phyloP scores from a whole-genome alignment of 192 early-diverging fungal species.

The Tieghemiomyces parasiticus region DNA sequence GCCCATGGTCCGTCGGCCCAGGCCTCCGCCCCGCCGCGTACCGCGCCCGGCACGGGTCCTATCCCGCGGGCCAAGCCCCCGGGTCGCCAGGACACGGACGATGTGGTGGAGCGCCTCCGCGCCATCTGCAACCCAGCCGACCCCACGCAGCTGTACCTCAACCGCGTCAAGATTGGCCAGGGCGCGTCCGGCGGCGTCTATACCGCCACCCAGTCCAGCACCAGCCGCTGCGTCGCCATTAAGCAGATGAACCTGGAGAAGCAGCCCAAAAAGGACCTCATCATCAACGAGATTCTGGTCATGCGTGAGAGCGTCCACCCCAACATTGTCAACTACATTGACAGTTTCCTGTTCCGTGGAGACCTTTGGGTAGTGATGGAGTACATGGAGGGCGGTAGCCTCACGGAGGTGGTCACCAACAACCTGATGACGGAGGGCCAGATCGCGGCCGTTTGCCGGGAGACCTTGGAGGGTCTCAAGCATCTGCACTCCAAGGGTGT shows the following conservation, averaged over 20 bases:
- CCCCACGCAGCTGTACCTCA: conserved; percentile 72
- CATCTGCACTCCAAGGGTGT: conserved; percentile 62
- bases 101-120: conserved; percentile 69
- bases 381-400: conserved; percentile 89
- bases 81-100: conserved; percentile 43
- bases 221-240: conserved; percentile 66
- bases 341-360: conserved; percentile 63
- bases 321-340: conserved; percentile 91
- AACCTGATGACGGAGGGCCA: conserved; percentile 79
- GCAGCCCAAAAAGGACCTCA: conserved; percentile 93
- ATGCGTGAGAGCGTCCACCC: conserved; percentile 80
- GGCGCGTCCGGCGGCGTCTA: conserved; percentile 93
- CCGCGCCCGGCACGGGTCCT: conserved; percentile 17
- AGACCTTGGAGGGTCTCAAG: conserved; percentile 63
- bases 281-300: conserved; percentile 84
- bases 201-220: conserved; percentile 53
- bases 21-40: conserved; percentile 5
- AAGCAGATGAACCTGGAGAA: conserved; percentile 94
- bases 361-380: conserved; percentile 96
- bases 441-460: conserved; percentile 78
- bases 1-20: conserved; percentile 15
- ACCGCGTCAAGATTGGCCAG: conserved; percentile 83
- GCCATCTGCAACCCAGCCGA: conserved; percentile 77
- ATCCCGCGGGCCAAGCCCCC: conserved; percentile 36
- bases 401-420: conserved; percentile 90